Conservation (phyloP, 1,284 basidiomycete species). For the Ceratobasidium sp. region DNA sequence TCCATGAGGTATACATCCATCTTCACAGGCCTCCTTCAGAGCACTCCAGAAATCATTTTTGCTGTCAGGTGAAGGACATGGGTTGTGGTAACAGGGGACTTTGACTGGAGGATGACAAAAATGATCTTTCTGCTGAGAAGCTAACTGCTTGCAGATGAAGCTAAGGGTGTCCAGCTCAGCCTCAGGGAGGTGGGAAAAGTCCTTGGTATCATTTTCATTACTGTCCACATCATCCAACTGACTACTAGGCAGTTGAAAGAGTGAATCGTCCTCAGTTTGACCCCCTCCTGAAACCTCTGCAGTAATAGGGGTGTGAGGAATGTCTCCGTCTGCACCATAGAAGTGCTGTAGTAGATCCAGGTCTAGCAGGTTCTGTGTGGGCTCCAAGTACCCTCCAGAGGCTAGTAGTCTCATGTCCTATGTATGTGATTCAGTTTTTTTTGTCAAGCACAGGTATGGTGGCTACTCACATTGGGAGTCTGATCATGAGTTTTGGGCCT, state of each 20-base stretch:
- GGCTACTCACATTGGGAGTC: not conserved
- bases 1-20: not conserved
- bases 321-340: not conserved
- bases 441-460: no score
- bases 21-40: not conserved
- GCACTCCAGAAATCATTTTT: not conserved
- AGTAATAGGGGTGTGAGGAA: not conserved
- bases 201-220: not conserved
- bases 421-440: no score
- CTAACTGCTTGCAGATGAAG: not conserved
- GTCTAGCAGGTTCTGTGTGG: not conserved
- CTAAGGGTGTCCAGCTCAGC: not conserved
- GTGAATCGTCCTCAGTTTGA: not conserved
- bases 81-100: not conserved
- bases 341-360: not conserved
- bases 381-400: not conserved
- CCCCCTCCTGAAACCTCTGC: no score
- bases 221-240: not conserved
- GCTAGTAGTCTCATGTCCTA: not conserved
- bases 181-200: not conserved
- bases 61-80: not conserved
- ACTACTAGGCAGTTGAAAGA: not conserved
- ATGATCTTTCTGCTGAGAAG: not conserved
- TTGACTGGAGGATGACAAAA: not conserved
- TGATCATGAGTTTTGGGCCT: conserved; percentile 7